Evolutionary conservation across 129 eudicot species (phyloP), one percentile per base, ranked within the genome.

Genomic region (Flaveria trinervia): DNA sequence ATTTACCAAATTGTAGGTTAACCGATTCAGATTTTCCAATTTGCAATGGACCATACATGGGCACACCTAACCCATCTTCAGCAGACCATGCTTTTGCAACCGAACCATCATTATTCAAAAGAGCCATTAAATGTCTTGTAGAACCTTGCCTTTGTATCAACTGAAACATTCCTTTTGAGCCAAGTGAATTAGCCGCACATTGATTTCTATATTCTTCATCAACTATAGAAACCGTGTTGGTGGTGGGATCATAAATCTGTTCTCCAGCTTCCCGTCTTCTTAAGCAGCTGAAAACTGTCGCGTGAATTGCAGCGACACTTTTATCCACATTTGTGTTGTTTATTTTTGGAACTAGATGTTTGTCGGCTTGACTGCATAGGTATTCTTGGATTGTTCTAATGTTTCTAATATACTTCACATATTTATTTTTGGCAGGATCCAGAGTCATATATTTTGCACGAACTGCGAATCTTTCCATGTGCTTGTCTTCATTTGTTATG

Each of bases 11-110:
- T 77, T 93, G 97, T 49, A 90, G 76, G 82, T 93, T 91, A 30
- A 93, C 88, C 0, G 92, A 87, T 73, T 93, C 97, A 49, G 92
- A 92, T 60, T 84, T 93, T 23, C 91, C 93, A 72, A 91, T 86
- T 80, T 81, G 87, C 82, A 91, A 64, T 1, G 97, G 97, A 25
- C 93, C 98, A 80, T 87, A 83, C 69, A 64, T 64, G 16, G 69
- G 22, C 22, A 64, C 69, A 7, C 69, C 69, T 64, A 64, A 30
- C 45, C 69, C 69, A 64, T 64, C 69, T 87, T 83, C 64, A 89
- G 98, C 88, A 39, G 98, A 96, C 98, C 98, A 93, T 20, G 98
- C 98, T 85, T 90, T 93, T 48, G 98, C 98, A 59, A 93, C 98
- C 61, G 98, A 93, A 1, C 98, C 98, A 52, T 93, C 98, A 13